Percentiles rank a stretch among this genome's conserved stretches.
Conservation (phyloP, 2,329 filamentous ascomycete species). For the Talaromyces funiculosus region DNA sequence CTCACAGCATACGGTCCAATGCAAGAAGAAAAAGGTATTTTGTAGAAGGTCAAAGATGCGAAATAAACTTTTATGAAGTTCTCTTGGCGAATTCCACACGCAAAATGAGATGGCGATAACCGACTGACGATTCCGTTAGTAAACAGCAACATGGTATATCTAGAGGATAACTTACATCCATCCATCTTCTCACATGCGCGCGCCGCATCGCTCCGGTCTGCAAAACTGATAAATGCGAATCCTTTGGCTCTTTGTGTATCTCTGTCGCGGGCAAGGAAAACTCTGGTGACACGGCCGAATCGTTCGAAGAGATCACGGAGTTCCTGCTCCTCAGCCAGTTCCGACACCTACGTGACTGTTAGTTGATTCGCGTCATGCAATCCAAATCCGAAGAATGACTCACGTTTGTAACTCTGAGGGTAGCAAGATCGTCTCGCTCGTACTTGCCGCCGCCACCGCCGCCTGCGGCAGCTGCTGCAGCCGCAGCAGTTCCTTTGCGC, state of each 20-base stretch:
- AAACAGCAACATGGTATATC: background rate
- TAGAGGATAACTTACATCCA: slow-evolving; percentile 57
- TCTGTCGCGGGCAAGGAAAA: slow-evolving; percentile 96
- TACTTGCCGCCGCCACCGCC: slow-evolving; percentile 91
- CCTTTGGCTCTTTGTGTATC: slow-evolving; percentile 96
- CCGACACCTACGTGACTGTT: slow-evolving; percentile 60
- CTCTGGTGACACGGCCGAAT: slow-evolving; percentile 91
- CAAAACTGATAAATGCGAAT: slow-evolving; percentile 97
- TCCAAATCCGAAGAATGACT: slow-evolving; percentile 47
- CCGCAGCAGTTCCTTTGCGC: slow-evolving; percentile 57
- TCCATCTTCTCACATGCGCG: slow-evolving; percentile 97
- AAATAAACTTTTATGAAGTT: slow-evolving; percentile 27
- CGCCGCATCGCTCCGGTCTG: slow-evolving; percentile 80
- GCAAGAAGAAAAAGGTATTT: slow-evolving; percentile 25
- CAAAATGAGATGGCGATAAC: slow-evolving; percentile 49
- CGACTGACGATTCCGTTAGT: slow-evolving; percentile 28
- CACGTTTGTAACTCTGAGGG: slow-evolving; percentile 95
- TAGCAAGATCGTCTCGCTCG: slow-evolving; percentile 94
- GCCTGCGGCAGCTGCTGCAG: slow-evolving; percentile 37
- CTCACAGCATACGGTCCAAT: slow-evolving; percentile 1
- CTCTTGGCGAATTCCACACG: slow-evolving; percentile 50
- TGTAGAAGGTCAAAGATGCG: slow-evolving; percentile 22
- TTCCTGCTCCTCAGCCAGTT: slow-evolving; percentile 94
- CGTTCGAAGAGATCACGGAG: slow-evolving; percentile 97
- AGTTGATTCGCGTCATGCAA: too few relatives aligned